Base-by-base conservation (phyloP, 106 monocot species). In the Cymbidium sinense region DNA sequence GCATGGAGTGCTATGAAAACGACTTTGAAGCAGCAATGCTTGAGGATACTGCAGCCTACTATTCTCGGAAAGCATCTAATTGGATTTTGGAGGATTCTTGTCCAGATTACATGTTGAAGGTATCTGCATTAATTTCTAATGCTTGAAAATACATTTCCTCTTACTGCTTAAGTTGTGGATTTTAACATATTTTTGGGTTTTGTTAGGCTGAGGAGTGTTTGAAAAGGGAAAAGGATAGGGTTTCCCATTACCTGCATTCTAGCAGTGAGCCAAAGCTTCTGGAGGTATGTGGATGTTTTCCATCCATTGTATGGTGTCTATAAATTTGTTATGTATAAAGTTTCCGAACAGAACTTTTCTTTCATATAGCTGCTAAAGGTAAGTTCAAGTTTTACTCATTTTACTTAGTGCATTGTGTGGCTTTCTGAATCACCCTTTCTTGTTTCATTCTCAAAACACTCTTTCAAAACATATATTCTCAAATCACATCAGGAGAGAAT, bases 91-190 rank as follows among this genome's bases (percentile, higher is more conserved):
- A 95, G 74, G 91, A 91, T 67, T 91, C 95, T 12, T 95, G 89
- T 77, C 95, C 95, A 70, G 91, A 89, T 78, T 95, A 95, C 81
- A 91, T 91, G 91, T 37, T 91, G 43, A 95, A 95, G 89, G 95
- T 91, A 27, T 28, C 10, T 28, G 43, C 21, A 35, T 64, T 37
- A 30, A 61, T 77, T 77, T 36, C 13, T 76, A 29, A 77, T 36
- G 31, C 54, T 0, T 50, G 25, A 47, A 75, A 50, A 76, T 71
- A 13, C 20, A 23, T 65, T 15, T 47, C 12, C n/a, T 39, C 35
- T 43, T 41, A 44, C 47, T 41, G 1, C 15, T 34, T 33, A 44
- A 44, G 6, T 13, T 73, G 3, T 47, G 21, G 41, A 27, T 25
- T 21, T 31, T 70, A 78, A 50, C 23, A 50, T 34, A 6, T 43